phyloP scores from a whole-genome alignment of 2,329 filamentous ascomycete genomes.

The Cordyceps cateniannulata region DNA sequence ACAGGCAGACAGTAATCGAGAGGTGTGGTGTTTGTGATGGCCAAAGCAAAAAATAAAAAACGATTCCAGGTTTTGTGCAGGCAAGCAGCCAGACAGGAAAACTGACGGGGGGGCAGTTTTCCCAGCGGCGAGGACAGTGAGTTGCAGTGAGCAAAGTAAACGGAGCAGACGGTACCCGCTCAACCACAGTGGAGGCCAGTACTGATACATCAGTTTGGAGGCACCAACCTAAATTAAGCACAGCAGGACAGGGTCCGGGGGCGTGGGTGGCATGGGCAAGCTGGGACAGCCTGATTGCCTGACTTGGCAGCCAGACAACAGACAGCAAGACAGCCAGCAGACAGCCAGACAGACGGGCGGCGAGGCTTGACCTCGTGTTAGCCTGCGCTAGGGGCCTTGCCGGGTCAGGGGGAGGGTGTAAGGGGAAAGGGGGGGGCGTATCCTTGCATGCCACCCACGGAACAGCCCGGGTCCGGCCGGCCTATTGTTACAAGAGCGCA shows the following conservation, averaged over 20 bases:
- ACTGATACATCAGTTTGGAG: background rate
- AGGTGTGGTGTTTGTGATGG: background rate
- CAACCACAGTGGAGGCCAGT: background rate
- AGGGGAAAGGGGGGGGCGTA: background rate
- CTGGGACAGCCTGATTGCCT: background rate
- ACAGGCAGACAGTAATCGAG: background rate
- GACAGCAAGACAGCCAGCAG: background rate
- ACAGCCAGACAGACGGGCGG: background rate
- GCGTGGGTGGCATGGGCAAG: too few relatives aligned
- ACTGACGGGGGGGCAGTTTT: background rate
- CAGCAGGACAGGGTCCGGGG: background rate
- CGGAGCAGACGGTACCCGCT: background rate
- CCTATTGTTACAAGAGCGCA: background rate
- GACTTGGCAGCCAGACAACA: background rate
- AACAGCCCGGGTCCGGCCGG: conserved; percentile 8
- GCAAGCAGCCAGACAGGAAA: background rate
- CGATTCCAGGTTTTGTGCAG: conserved; percentile 5
- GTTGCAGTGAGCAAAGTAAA: background rate
- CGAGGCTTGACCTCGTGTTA: conserved; percentile 10
- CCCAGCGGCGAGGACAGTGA: background rate
- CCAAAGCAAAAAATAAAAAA: conserved; percentile 6
- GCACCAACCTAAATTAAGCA: conserved; percentile 9
- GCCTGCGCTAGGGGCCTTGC: background rate
- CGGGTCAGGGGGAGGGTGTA: background rate
- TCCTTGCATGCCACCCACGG: background rate